Percentiles rank a stretch among this genome's conserved stretches.
Evolutionary conservation across 176 grass and related monocot species (phyloP).

Genomic region (Phragmites australis): DNA sequence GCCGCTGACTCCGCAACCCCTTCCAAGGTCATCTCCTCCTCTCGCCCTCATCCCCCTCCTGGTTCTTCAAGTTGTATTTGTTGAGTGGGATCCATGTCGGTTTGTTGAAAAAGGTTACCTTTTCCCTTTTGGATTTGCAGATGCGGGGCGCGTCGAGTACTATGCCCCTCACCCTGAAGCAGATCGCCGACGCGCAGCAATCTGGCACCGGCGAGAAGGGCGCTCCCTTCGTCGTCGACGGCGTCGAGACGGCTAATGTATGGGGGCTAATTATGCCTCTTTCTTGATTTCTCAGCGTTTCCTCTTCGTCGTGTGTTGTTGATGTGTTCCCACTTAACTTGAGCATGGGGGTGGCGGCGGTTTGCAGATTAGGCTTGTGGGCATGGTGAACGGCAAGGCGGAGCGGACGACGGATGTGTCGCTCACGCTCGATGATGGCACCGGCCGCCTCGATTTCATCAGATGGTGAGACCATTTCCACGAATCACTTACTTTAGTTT

Average conservation of each 20-base stretch:
- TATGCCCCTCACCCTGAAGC: conserved; percentile 79
- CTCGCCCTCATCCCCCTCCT: no score
- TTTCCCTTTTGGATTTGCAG: not conserved
- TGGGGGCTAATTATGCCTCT: not conserved
- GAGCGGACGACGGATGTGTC: conserved; percentile 61
- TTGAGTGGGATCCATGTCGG: no score
- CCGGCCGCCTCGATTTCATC: conserved; percentile 78
- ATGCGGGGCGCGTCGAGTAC: conserved; percentile 53
- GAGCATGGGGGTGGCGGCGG: not conserved
- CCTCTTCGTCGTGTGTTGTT: not conserved
- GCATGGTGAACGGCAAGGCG: conserved; percentile 69
- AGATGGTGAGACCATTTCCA: conserved; percentile 52
- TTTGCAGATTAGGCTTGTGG: conserved; percentile 65
- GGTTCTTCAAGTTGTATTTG: no score
- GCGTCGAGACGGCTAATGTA: conserved; percentile 67
- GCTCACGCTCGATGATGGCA: conserved; percentile 88
- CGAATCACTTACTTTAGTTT: not conserved
- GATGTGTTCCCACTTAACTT: not conserved
- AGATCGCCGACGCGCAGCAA: conserved; percentile 69
- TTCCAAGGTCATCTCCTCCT: not conserved
- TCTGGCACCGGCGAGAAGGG: conserved; percentile 53
- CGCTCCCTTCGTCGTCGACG: conserved; percentile 57
- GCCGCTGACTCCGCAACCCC: conserved; percentile 43
- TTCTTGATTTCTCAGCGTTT: not conserved
- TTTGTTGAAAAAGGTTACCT: not conserved